These are phyloP conservation scores for Talaromyces piceae DNA, from an alignment of 2,329 filamentous ascomycete species.

Conservation along the genomic window DNA sequence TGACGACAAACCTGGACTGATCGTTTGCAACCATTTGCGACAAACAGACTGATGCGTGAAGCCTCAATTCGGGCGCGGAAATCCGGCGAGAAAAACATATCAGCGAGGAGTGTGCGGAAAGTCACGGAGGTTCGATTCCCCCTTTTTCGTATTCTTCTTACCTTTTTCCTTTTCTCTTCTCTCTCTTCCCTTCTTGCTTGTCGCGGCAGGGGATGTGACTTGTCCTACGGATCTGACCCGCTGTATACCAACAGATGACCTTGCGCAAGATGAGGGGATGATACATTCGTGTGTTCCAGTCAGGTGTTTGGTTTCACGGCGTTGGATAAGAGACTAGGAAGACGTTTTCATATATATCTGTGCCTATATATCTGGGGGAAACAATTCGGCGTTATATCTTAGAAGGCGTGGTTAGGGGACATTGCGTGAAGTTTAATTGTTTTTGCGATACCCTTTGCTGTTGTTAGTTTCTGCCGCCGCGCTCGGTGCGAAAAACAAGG, in stretches of 20 bases:
- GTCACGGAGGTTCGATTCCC: constrained; percentile 58
- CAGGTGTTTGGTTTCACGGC: constrained; percentile 2
- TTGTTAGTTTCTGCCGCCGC: background rate
- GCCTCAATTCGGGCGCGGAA: constrained; percentile 69
- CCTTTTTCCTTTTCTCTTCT: too few species aligned
- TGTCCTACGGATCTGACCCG: background rate
- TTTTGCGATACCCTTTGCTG: background rate
- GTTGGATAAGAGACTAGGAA: background rate
- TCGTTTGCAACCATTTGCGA: background rate
- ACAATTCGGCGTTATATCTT: background rate
- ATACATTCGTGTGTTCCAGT: constrained; percentile 22
- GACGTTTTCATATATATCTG: background rate
- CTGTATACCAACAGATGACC: constrained; percentile 44
- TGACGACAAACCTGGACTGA: background rate
- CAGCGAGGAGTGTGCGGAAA: constrained; percentile 68
- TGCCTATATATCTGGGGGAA: background rate
- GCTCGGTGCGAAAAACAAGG: background rate
- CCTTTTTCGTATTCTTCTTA: background rate
- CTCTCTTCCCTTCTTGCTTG: too few species aligned
- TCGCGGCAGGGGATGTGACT: too few species aligned
- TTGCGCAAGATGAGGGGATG: constrained; percentile 63
- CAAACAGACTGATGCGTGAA: constrained; percentile 65
- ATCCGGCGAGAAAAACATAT: constrained; percentile 63
- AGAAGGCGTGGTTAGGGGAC: background rate
- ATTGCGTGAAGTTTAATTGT: too few species aligned